A percentile compares a stretch with the other conserved stretches of the same genome.
These are phyloP conservation scores for Colletotrichum gigasporum DNA, from an alignment of 2,329 filamentous ascomycete species.

Conservation along the genomic window DNA sequence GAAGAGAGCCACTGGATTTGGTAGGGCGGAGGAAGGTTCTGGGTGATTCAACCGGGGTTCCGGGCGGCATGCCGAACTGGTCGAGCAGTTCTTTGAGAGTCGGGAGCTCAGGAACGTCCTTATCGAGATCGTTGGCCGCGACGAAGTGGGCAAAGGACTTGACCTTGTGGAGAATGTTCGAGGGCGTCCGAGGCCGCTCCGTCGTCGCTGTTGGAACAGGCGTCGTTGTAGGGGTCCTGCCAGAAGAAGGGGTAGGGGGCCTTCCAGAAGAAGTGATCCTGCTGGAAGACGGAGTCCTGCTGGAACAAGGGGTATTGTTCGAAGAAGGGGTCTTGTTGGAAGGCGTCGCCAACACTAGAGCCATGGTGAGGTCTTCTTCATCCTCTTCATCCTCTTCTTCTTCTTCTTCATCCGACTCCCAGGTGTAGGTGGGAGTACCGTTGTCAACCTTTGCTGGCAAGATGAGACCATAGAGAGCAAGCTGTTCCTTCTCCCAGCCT, in stretches of 20 bases:
- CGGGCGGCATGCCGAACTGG: slow-evolving; percentile 22
- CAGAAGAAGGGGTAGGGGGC: no score
- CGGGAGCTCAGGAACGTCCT: slow-evolving; percentile 17
- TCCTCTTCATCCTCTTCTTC: slow-evolving; percentile 24
- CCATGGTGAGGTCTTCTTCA: neutral
- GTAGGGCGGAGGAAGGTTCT: slow-evolving; percentile 20
- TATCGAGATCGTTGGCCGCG: slow-evolving; percentile 6
- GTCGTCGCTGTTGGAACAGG: neutral
- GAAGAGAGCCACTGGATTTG: slow-evolving; percentile 19
- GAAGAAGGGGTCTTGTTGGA: no score
- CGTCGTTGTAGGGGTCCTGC: no score
- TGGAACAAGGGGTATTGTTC: no score
- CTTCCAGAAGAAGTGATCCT: no score
- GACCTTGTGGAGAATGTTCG: slow-evolving; percentile 27
- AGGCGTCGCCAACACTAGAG: neutral
- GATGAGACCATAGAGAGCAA: slow-evolving; percentile 27
- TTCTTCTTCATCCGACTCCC: slow-evolving; percentile 29
- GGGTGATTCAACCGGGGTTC: neutral
- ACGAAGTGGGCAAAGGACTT: slow-evolving; percentile 28
- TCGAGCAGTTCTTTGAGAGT: slow-evolving; percentile 17
- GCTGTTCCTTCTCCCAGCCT: slow-evolving; percentile 14
- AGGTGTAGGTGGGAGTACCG: slow-evolving; percentile 18
- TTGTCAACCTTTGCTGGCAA: slow-evolving; percentile 21
- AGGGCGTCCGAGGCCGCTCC: slow-evolving; percentile 14
- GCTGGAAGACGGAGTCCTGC: no score